Evolutionary conservation across 225 moss, liverwort and hornwort species (phyloP).

Genomic region (Ulota crispa): DNA sequence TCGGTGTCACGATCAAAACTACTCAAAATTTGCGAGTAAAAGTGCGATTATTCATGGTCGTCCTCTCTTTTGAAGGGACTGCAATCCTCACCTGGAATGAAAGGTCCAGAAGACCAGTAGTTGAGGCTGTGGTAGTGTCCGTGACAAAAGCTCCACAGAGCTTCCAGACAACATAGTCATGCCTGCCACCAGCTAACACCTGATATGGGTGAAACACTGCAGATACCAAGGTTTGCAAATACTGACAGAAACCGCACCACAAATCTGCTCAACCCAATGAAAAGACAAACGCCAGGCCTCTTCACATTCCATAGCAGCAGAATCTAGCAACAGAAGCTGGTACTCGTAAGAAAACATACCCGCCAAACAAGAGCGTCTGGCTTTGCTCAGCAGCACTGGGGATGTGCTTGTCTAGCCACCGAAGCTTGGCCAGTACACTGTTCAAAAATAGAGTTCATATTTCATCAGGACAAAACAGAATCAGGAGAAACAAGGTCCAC

Average conservation of each 20-base stretch:
- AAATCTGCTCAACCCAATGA: neutral
- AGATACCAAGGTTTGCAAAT: conserved; percentile 9
- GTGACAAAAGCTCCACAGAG: conserved; percentile 70
- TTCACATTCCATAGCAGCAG: conserved; percentile 6
- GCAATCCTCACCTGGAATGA: conserved; percentile 62
- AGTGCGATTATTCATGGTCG: neutral
- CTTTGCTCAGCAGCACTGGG: conserved; percentile 51
- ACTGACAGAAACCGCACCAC: neutral
- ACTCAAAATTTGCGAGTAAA: neutral
- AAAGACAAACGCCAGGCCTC: neutral
- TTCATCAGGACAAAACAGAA: neutral
- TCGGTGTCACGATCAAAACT: neutral
- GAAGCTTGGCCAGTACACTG: conserved; percentile 88
- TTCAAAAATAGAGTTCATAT: neutral
- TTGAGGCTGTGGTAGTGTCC: conserved; percentile 90
- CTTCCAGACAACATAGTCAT: conserved; percentile 95
- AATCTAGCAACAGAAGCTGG: neutral
- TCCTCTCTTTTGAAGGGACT: neutral
- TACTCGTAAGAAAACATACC: conserved; percentile 38
- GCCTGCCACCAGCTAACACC: conserved; percentile 48
- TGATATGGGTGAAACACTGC: conserved; percentile 12
- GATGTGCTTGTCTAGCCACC: conserved; percentile 86
- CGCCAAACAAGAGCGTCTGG: conserved; percentile 70
- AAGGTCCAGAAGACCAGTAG: conserved; percentile 81
- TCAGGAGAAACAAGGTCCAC: neutral